Percentiles rank a stretch among this genome's conserved stretches.
These are phyloP conservation scores for Alternaria infectoria DNA, from an alignment of 2,329 filamentous ascomycete genomes.

Conservation along the genomic window DNA sequence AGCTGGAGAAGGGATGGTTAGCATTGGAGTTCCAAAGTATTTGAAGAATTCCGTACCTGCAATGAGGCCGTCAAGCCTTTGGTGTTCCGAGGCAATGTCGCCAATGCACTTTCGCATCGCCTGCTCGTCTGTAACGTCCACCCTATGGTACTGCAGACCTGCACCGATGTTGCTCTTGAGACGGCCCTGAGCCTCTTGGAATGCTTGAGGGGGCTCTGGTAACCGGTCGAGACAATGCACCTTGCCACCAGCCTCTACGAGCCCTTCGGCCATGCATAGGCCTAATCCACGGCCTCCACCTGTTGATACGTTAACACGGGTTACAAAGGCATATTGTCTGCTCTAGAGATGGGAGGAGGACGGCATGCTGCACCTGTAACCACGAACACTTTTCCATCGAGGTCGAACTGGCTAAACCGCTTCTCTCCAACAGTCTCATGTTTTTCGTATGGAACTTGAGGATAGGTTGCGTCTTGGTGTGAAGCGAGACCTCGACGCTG, in stretches of 20 bases:
- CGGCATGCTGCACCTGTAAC: conserved; percentile 68
- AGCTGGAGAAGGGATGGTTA: conserved; percentile 46
- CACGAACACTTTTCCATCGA: conserved; percentile 47
- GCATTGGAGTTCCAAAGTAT: background rate
- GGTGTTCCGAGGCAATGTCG: conserved; percentile 70
- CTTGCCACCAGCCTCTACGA: conserved; percentile 75
- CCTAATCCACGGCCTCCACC: conserved; percentile 75
- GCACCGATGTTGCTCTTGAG: conserved; percentile 67
- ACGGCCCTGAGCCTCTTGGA: conserved; percentile 66
- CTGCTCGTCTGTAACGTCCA: conserved; percentile 76
- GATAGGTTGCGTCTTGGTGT: conserved; percentile 14
- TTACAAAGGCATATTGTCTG: conserved; percentile 35
- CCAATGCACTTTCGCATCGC: conserved; percentile 70
- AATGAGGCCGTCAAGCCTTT: conserved; percentile 78
- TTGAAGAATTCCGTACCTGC: conserved; percentile 47
- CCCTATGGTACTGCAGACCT: conserved; percentile 73
- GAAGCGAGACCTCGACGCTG: conserved; percentile 16
- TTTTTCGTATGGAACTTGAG: conserved; percentile 26
- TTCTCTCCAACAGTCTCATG: conserved; percentile 23
- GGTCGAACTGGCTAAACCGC: conserved; percentile 35
- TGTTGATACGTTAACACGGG: conserved; percentile 44
- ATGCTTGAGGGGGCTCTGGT: conserved; percentile 62
- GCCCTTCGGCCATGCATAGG: conserved; percentile 71
- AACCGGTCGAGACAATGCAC: conserved; percentile 71
- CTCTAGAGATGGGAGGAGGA: conserved; percentile 60